phyloP scores from a whole-genome alignment of 139 green algal species.

The Chlamydomonas schloesseri region DNA sequence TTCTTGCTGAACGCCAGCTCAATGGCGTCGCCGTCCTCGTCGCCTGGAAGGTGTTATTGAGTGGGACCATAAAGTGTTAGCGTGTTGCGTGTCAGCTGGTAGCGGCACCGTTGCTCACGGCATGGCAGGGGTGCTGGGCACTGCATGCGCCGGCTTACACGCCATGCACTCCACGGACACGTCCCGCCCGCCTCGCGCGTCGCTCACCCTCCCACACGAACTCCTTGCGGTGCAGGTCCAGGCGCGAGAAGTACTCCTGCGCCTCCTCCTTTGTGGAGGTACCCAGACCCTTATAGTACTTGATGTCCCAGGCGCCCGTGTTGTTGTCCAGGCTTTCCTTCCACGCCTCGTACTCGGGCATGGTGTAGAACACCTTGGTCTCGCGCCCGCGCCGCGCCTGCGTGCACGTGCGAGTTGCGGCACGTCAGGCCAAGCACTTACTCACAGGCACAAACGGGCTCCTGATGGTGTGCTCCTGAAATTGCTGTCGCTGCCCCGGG shows the following conservation, averaged over 20 bases:
- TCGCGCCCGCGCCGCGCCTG: conserved; percentile 90
- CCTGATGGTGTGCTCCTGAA: no score
- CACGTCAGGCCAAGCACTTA: no score
- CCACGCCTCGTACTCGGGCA: conserved; percentile 99
- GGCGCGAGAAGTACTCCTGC: conserved; percentile 96
- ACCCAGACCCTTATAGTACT: conserved; percentile 99
- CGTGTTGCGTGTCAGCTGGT: neutral
- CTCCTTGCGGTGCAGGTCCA: conserved; percentile 87
- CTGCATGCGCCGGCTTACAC: no score
- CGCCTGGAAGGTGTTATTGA: no score
- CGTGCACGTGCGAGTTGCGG: neutral
- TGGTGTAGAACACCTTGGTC: conserved; percentile 93
- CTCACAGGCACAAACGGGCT: no score
- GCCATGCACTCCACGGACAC: no score
- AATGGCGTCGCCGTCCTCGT: conserved; percentile 85
- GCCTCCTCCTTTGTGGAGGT: conserved; percentile 94
- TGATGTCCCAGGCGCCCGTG: conserved; percentile 91
- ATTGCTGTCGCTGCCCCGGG: no score
- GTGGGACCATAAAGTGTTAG: no score
- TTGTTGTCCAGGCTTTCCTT: conserved; percentile 77
- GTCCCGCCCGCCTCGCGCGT: no score
- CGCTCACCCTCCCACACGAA: conserved; percentile 88
- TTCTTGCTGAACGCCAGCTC: conserved; percentile 99
- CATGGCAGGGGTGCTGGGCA: no score
- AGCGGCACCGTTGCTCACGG: no score